Evolutionary conservation across 139 green algal genomes (phyloP), one percentile per base, ranked within the genome.

Genomic region (Chara braunii): DNA sequence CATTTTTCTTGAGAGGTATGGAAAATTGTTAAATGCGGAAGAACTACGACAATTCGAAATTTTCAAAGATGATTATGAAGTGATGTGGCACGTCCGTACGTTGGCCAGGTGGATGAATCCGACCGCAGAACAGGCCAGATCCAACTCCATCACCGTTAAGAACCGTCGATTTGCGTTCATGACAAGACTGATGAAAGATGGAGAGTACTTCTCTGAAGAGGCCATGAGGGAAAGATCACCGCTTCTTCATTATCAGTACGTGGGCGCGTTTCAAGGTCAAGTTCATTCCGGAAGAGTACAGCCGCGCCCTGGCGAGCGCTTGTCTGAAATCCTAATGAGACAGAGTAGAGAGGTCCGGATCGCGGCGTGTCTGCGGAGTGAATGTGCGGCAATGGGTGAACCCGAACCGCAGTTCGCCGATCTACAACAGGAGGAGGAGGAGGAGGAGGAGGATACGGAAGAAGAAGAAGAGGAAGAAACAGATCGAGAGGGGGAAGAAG

Each of bases 131-230:
- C 11, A 23, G 11, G 30, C 8, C 18, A 24, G 24, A 42, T 57
- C 53, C 48, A 62, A 45, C 1, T 44, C 65, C 32, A 48, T 69
- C 2, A 37, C 36, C 2, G 70, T 75, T 2, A 82, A 80, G 51
- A 91, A 91, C 68, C 52, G 85, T 30, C 77, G 85, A 7, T 69
- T 91, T 2, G 85, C 85, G 1, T 58, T 74, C 37, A 87, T 92
- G 78, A 68, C n/a, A n/a, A 11, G 72, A 2, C 48, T 87, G 24
- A 37, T 65, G 1, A 53, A 70, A 0, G 65, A 70, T 1, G 82
- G 79, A 2, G 72, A 79, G n/a, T 91, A 83, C 50, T 91, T 91
- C 31, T 75, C 52, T 9, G 78, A 86, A 7, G 72, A 80, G n/a
- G 61, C 68, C 8, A 91, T 91, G 85, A 66, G 78, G 14, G 42